A percentile compares a stretch with the other conserved stretches of the same genome.
These are phyloP conservation scores for Cladosporium austrohemisphaericum DNA, from an alignment of 2,329 filamentous ascomycete species.

Conservation along the genomic window DNA sequence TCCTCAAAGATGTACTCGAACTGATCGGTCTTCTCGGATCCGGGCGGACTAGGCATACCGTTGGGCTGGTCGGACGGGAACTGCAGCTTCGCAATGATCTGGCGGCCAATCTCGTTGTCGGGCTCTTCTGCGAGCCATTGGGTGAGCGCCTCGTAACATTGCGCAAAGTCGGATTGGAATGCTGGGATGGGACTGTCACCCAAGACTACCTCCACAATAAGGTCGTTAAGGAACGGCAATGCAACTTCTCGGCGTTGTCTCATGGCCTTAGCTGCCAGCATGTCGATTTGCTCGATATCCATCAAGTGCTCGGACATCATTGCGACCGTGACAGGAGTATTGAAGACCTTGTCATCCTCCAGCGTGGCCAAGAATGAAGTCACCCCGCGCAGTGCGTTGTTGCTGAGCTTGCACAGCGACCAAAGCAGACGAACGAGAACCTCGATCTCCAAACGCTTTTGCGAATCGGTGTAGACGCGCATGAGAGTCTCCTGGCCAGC, in stretches of 20 bases:
- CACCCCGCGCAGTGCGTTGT: slow-evolving; percentile 53
- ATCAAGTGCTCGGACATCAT: slow-evolving; percentile 58
- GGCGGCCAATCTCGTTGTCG: slow-evolving; percentile 60
- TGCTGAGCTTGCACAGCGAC: slow-evolving; percentile 60
- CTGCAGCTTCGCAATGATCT: slow-evolving; percentile 65
- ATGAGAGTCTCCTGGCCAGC: slow-evolving; percentile 47
- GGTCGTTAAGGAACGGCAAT: slow-evolving; percentile 72
- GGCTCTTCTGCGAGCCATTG: slow-evolving; percentile 75
- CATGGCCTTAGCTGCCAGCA: slow-evolving; percentile 69
- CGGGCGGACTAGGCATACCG: slow-evolving; percentile 54
- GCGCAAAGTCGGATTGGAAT: slow-evolving; percentile 79
- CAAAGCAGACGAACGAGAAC: slow-evolving; percentile 59
- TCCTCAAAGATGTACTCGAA: slow-evolving; percentile 95
- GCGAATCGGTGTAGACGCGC: slow-evolving; percentile 53
- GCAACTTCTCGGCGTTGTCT: slow-evolving; percentile 66
- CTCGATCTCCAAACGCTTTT: slow-evolving; percentile 58
- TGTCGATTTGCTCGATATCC: slow-evolving; percentile 56
- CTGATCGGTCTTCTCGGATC: slow-evolving; percentile 67
- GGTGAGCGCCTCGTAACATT: slow-evolving; percentile 76
- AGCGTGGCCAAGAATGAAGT: slow-evolving; percentile 48
- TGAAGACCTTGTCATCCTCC: slow-evolving; percentile 60
- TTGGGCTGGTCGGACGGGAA: slow-evolving; percentile 55
- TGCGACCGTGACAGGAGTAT: slow-evolving; percentile 57
- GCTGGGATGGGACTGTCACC: slow-evolving; percentile 68
- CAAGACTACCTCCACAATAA: slow-evolving; percentile 75